phyloP scores from a whole-genome alignment of 495 filamentous ascomycete species.

The Hypoxylon intermedium region DNA sequence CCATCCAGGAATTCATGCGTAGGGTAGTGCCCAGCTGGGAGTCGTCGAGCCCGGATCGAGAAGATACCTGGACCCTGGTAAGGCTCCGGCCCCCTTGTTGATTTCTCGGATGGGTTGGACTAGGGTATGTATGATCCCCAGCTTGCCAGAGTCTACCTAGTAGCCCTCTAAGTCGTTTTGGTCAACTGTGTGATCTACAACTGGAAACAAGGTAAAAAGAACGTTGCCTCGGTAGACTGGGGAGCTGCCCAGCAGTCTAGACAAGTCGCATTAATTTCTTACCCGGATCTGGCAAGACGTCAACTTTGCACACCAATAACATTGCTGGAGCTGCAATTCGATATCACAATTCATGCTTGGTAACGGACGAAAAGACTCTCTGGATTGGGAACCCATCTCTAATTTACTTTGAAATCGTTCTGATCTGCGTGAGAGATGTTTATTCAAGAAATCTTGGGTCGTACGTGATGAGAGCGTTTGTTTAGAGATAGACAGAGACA shows the following conservation, averaged over 20 bases:
- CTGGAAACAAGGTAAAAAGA: constrained; percentile 33
- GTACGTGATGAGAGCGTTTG: not conserved
- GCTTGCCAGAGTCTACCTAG: constrained; percentile 25
- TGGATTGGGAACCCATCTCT: constrained; percentile 4
- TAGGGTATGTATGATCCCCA: constrained; percentile 30
- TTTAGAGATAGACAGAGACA: not conserved
- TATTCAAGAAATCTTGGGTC: not conserved
- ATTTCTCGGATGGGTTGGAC: not conserved
- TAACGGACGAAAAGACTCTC: not conserved
- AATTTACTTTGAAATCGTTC: not conserved
- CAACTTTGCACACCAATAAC: constrained; percentile 12
- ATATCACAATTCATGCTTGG: not conserved
- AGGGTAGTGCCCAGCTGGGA: constrained; percentile 5
- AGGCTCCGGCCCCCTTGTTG: constrained; percentile 17
- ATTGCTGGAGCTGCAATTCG: constrained; percentile 4
- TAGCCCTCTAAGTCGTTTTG: constrained; percentile 13
- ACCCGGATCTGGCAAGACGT: constrained; percentile 13
- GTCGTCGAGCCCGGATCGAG: constrained; percentile 27
- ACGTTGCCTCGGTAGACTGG: constrained; percentile 1
- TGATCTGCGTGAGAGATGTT: constrained; percentile 14
- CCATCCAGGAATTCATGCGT: constrained; percentile 26
- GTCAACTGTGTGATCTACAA: constrained; percentile 43
- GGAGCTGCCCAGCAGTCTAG: constrained; percentile 1
- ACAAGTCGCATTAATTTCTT: constrained; percentile 28
- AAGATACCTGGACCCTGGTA: constrained; percentile 9